A percentile compares a stretch with the other conserved stretches of the same genome.
These are phyloP conservation scores for Lojkania enalia DNA, from an alignment of 2,329 filamentous ascomycete genomes.

Conservation along the genomic window DNA sequence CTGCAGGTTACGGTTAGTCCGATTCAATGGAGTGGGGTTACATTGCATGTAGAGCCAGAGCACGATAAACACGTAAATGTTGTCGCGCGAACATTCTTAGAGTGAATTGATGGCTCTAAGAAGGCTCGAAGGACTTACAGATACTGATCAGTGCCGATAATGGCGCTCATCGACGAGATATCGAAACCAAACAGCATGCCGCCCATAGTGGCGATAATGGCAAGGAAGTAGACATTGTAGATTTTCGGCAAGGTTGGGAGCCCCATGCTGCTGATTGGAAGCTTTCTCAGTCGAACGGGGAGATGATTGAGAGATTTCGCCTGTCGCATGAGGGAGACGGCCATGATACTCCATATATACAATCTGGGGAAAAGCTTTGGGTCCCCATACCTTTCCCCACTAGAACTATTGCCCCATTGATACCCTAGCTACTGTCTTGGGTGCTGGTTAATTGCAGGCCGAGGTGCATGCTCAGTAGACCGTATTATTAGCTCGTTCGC, in stretches of 20 bases:
- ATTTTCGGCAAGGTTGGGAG: slow-evolving; percentile 50
- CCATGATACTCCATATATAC: background rate
- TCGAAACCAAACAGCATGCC: slow-evolving; percentile 61
- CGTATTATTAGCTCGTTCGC: no score
- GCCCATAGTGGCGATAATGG: slow-evolving; percentile 56
- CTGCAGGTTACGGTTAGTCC: no score
- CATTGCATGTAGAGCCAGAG: no score
- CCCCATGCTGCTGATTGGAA: slow-evolving; percentile 30
- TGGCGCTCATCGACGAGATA: slow-evolving; percentile 59
- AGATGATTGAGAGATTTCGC: background rate
- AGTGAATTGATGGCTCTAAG: background rate
- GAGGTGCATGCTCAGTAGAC: background rate
- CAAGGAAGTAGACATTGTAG: slow-evolving; percentile 59
- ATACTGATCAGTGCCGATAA: slow-evolving; percentile 56
- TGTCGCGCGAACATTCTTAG: no score
- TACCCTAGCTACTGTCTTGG: background rate
- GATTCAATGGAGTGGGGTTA: no score
- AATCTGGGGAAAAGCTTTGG: background rate
- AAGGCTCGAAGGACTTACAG: slow-evolving; percentile 21
- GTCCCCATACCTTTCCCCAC: background rate
- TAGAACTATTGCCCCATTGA: background rate
- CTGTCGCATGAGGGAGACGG: slow-evolving; percentile 4
- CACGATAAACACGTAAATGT: no score
- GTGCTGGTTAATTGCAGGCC: background rate
- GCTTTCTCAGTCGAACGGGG: slow-evolving; percentile 5